These are phyloP conservation scores for Collybia sordida DNA, from an alignment of 768 basidiomycete species.

Conservation along the genomic window DNA sequence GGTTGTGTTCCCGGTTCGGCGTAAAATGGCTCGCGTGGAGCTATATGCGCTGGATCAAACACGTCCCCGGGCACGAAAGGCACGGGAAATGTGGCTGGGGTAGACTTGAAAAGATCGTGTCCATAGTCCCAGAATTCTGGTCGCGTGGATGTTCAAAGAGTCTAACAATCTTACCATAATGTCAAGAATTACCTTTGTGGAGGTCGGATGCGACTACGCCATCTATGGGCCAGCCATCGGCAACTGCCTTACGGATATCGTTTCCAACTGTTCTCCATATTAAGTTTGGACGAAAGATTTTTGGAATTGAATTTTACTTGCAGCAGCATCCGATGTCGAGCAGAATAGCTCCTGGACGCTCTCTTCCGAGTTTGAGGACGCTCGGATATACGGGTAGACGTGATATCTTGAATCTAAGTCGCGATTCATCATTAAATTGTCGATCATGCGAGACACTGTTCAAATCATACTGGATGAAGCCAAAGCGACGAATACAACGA, in stretches of 20 bases:
- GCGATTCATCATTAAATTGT: background rate
- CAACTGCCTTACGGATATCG: slow-evolving; percentile 22
- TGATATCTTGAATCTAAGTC: slow-evolving; percentile 18
- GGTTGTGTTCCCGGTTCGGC: slow-evolving; percentile 10
- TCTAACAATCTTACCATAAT: too few relatives aligned
- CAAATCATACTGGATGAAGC: slow-evolving; percentile 27
- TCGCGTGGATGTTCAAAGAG: too few relatives aligned
- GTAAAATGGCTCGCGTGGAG: slow-evolving; percentile 24
- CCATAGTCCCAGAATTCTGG: slow-evolving; percentile 63
- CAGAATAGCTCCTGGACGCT: slow-evolving; percentile 18
- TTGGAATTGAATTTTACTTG: slow-evolving; percentile 7
- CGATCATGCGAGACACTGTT: background rate
- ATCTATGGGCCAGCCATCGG: slow-evolving; percentile 22
- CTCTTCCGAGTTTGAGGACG: slow-evolving; percentile 13
- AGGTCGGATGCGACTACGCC: slow-evolving; percentile 23
- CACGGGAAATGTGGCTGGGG: slow-evolving; percentile 49
- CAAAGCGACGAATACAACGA: slow-evolving; percentile 35
- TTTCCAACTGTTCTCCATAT: slow-evolving; percentile 16
- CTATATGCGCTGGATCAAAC: slow-evolving; percentile 45
- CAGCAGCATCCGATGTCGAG: slow-evolving; percentile 28
- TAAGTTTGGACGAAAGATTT: background rate
- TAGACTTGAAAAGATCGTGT: slow-evolving; percentile 58
- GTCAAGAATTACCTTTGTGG: slow-evolving; percentile 11
- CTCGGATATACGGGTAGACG: slow-evolving; percentile 17
- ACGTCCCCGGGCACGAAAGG: slow-evolving; percentile 56